Evolutionary conservation across 2,329 filamentous ascomycete species (phyloP).

Genomic region (Botrytis fragariae): DNA sequence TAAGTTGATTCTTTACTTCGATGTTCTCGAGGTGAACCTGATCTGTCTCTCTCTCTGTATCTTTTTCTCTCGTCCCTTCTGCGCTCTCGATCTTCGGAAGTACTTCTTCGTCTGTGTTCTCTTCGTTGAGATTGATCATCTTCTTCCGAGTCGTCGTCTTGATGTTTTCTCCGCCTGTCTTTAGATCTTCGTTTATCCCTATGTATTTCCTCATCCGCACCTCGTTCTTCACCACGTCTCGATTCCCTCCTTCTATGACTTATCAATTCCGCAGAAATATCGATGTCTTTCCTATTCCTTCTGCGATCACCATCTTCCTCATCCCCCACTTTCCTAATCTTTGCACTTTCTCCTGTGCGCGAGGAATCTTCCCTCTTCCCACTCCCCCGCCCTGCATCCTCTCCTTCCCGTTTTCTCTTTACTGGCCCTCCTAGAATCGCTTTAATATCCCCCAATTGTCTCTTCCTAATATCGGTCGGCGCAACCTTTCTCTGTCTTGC

Average conservation of each 20-base stretch:
- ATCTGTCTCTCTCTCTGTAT: constrained; percentile 29
- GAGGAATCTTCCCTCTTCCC: not conserved
- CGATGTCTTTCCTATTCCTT: constrained; percentile 3
- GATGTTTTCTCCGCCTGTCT: constrained; percentile 11
- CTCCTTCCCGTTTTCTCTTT: constrained; percentile 31
- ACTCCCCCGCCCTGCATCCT: constrained; percentile 15
- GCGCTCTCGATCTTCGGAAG: constrained; percentile 24
- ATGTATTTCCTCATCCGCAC: constrained; percentile 10
- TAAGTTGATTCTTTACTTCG: constrained; percentile 35
- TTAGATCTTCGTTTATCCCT: not conserved
- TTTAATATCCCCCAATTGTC: constrained; percentile 60
- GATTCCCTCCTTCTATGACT: constrained; percentile 16
- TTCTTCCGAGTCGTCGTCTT: constrained; percentile 15
- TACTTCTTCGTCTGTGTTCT: constrained; percentile 38
- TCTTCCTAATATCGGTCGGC: constrained; percentile 51
- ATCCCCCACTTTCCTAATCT: constrained; percentile 13
- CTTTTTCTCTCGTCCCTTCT: constrained; percentile 26
- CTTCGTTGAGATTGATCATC: constrained; percentile 23
- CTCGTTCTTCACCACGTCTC: not conserved
- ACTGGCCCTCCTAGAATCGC: constrained; percentile 49
- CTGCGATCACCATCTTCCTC: constrained; percentile 17
- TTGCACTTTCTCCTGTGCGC: not conserved
- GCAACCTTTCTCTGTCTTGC: constrained; percentile 45
- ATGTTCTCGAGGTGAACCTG: constrained; percentile 29
- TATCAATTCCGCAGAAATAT: constrained; percentile 12